Percentiles rank a stretch among this genome's conserved stretches.
Conservation (phyloP, 1,284 basidiomycete genomes). For the Inonotus obliquus region DNA sequence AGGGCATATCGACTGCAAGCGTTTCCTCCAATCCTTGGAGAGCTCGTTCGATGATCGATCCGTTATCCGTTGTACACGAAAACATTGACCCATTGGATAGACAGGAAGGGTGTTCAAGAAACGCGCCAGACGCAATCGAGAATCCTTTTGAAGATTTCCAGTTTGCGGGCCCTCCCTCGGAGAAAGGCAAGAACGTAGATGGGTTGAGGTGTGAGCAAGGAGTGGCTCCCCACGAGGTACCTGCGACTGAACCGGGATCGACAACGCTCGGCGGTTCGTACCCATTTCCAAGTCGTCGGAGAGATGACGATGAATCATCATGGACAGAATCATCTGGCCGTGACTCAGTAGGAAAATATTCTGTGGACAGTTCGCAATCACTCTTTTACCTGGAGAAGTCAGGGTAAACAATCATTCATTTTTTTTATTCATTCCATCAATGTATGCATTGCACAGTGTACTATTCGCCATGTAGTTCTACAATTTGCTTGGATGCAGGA, state of each 20-base stretch:
- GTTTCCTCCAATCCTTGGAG: constrained; percentile 14
- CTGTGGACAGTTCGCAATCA: constrained; percentile 6
- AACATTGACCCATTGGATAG: neutral
- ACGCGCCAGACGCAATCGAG: neutral
- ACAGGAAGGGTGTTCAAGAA: neutral
- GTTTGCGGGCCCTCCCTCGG: neutral
- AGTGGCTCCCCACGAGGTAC: neutral
- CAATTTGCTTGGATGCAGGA: neutral
- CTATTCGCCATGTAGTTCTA: neutral
- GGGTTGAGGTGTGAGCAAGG: too few relatives aligned
- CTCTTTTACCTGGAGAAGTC: constrained; percentile 15
- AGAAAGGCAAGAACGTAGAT: neutral
- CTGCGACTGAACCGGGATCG: neutral
- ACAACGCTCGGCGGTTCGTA: neutral
- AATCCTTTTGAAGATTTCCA: constrained; percentile 20
- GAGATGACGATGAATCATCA: neutral
- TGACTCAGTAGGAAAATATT: constrained; percentile 6
- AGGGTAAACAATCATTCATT: neutral
- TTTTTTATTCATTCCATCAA: neutral
- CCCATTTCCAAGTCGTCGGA: neutral
- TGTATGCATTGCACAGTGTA: neutral
- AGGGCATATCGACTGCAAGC: constrained; percentile 4
- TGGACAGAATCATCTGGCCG: neutral
- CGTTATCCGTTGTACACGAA: neutral
- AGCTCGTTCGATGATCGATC: neutral